Percentiles rank a stretch among this genome's conserved stretches.
Conservation (phyloP, 2,329 filamentous ascomycete species). For the Camillea tinctor region DNA sequence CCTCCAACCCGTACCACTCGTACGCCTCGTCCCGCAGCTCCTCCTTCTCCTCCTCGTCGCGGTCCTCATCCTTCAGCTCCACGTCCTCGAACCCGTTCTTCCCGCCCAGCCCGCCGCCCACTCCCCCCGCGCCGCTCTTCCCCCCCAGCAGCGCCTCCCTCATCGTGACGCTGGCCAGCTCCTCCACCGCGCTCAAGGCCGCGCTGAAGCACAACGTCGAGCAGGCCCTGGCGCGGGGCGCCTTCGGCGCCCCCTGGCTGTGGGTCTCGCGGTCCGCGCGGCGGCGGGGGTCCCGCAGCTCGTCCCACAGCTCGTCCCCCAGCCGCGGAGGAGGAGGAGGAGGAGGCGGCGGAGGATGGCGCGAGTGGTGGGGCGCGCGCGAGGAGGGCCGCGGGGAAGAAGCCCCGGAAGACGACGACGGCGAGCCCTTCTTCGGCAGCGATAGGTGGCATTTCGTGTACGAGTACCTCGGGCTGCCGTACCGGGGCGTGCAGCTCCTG, state of each 20-base stretch:
- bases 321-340: constrained; percentile 51
- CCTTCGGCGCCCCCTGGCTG: constrained; percentile 77
- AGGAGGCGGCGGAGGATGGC: constrained; percentile 45
- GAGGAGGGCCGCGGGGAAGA: constrained; percentile 34
- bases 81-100: constrained; percentile 47
- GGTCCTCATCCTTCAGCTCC: neutral
- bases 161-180: constrained; percentile 53
- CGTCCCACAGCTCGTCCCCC: too few species aligned
- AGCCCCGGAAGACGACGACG: constrained; percentile 48
- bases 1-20: constrained; percentile 47
- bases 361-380: neutral
- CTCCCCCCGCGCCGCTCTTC: constrained; percentile 40
- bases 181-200: constrained; percentile 42
- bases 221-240: constrained; percentile 61
- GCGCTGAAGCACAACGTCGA: constrained; percentile 57
- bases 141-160: constrained; percentile 47
- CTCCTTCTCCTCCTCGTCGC: constrained; percentile 21
- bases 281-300: too few species aligned
- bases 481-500: constrained; percentile 51
- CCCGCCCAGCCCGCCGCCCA: constrained; percentile 45
- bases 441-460: constrained; percentile 72
- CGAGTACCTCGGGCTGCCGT: constrained; percentile 61
- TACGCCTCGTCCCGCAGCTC: too few species aligned
- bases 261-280: constrained; percentile 60
- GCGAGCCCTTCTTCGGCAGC: constrained; percentile 75